These are phyloP conservation scores for Hyparrhenia diplandra DNA, from an alignment of 176 grass and related monocot species.

Conservation along the genomic window DNA sequence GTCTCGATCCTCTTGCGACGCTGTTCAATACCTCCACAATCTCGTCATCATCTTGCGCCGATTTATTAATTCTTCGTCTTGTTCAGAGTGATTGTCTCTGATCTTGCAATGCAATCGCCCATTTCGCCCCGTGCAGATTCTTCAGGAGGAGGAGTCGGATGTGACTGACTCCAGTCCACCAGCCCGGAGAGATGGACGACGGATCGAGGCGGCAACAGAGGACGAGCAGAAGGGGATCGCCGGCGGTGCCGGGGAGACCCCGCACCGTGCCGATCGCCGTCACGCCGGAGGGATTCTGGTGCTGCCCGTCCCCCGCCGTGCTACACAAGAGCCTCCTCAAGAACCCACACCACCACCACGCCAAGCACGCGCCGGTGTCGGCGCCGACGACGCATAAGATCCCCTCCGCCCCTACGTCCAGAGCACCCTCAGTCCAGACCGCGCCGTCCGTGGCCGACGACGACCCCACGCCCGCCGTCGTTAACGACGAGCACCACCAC, in stretches of 20 bases:
- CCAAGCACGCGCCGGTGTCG: background rate
- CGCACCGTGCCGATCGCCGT: slow-evolving; percentile 80
- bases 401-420: slow-evolving; percentile 27
- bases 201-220: slow-evolving; percentile 1
- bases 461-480: background rate
- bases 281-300: slow-evolving; percentile 91
- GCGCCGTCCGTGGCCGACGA: slow-evolving; percentile 30
- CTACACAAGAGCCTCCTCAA: slow-evolving; percentile 85
- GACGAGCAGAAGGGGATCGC: slow-evolving; percentile 7
- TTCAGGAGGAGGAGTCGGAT: background rate
- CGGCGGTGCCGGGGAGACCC: slow-evolving; percentile 14
- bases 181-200: too few species aligned
- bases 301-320: slow-evolving; percentile 80
- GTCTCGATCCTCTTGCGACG: too few species aligned
- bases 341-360: slow-evolving; percentile 50
- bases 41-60: too few species aligned
- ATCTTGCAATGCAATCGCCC: too few species aligned
- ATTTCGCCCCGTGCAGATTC: too few species aligned
- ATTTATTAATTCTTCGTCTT: too few species aligned
- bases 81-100: too few species aligned
- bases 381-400: background rate
- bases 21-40: too few species aligned
- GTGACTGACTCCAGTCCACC: too few species aligned
- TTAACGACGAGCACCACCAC: background rate
- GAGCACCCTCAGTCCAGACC: slow-evolving; percentile 28